Evolutionary conservation across 1,139 yeast species (phyloP).

Genomic region (Yamadazyma diospyri): DNA sequence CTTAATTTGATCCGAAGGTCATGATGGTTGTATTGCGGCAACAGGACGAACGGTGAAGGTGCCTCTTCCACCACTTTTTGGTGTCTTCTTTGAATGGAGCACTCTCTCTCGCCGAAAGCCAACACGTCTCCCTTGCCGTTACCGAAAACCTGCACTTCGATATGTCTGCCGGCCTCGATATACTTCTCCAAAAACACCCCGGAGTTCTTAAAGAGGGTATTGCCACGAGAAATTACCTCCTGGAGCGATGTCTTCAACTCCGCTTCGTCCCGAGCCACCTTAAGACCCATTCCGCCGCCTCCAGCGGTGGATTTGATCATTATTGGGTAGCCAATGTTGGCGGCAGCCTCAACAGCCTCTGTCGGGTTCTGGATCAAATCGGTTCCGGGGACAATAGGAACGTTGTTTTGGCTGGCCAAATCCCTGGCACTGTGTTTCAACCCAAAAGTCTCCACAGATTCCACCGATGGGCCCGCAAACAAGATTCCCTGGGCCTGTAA

Average conservation of each 20-base stretch:
- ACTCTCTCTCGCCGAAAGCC: conserved; percentile 95
- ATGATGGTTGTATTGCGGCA: conserved; percentile 12
- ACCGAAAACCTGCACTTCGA: conserved; percentile 94
- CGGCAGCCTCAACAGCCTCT: conserved; percentile 29
- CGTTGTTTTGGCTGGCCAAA: conserved; percentile 26
- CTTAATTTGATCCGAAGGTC: conserved; percentile 18
- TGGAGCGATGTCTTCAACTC: conserved; percentile 31
- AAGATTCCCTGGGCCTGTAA: conserved; percentile 32
- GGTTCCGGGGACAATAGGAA: conserved; percentile 50
- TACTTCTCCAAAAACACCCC: conserved; percentile 57
- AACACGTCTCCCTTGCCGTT: conserved; percentile 91
- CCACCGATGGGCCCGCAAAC: conserved; percentile 47
- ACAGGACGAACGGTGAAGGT: conserved; percentile 33
- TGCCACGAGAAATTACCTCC: conserved; percentile 41
- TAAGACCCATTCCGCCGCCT: conserved; percentile 52
- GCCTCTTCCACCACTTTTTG: conserved; percentile 69
- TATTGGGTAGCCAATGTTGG: conserved; percentile 42
- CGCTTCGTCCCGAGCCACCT: conserved; percentile 29
- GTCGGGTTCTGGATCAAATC: conserved; percentile 32
- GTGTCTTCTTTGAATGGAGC: conserved; percentile 94
- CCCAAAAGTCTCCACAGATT: conserved; percentile 30
- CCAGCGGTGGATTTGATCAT: conserved; percentile 50
- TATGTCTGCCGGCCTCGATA: conserved; percentile 92
- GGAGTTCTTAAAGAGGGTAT: conserved; percentile 38
- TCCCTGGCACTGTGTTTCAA: conserved; percentile 32